Percentiles rank a stretch among this genome's conserved stretches.
These are phyloP conservation scores for Ogataea chonburiensis DNA, from an alignment of 805 yeast genomes.

Conservation along the genomic window DNA sequence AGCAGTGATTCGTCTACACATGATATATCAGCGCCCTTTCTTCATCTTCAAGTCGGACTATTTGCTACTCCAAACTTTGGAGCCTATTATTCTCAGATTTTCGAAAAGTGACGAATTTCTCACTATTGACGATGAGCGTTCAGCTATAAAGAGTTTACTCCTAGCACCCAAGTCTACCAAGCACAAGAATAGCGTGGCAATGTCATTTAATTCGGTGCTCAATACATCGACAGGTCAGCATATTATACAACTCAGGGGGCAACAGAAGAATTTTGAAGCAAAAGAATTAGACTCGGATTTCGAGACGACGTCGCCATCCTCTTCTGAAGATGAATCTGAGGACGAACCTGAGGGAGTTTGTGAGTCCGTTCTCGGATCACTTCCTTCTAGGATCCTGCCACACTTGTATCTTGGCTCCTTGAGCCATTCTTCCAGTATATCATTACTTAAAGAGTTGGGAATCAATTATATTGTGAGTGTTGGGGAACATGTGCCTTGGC, in stretches of 20 bases:
- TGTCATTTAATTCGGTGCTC: slow-evolving; percentile 22
- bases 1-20: slow-evolving; percentile 65
- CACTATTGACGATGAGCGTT: slow-evolving; percentile 23
- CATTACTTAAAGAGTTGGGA: slow-evolving; percentile 60
- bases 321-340: slow-evolving; percentile 8
- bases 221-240: slow-evolving; percentile 32
- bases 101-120: neutral
- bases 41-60: slow-evolving; percentile 81
- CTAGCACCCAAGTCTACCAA: slow-evolving; percentile 19
- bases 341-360: slow-evolving; percentile 32
- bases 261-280: slow-evolving; percentile 9
- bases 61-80: slow-evolving; percentile 60
- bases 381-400: slow-evolving; percentile 82
- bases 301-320: slow-evolving; percentile 2
- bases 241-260: slow-evolving; percentile 30
- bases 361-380: slow-evolving; percentile 49
- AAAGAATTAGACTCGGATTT: slow-evolving; percentile 5
- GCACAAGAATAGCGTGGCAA: slow-evolving; percentile 8
- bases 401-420: slow-evolving; percentile 85
- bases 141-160: slow-evolving; percentile 22
- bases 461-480: slow-evolving; percentile 79
- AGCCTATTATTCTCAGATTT: slow-evolving; percentile 53
- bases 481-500: slow-evolving; percentile 78
- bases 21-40: slow-evolving; percentile 69
- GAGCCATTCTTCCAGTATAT: slow-evolving; percentile 72